Conservation (phyloP, 2,329 filamentous ascomycete genomes). For the Mycocentrospora acerina region DNA sequence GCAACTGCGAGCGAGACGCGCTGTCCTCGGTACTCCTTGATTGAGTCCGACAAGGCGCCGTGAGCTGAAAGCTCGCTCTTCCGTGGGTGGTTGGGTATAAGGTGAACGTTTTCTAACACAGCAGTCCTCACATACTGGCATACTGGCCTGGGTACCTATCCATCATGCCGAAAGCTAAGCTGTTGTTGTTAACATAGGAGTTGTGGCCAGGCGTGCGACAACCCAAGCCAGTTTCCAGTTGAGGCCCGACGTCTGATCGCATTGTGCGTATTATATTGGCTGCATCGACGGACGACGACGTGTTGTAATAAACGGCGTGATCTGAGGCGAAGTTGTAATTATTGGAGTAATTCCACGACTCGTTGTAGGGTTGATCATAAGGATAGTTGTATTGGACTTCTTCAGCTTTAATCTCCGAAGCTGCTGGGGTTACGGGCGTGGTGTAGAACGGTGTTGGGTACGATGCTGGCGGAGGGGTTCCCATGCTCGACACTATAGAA, state of each 20-base stretch:
- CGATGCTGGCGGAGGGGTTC: constrained; percentile 29
- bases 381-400: constrained; percentile 23
- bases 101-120: background rate
- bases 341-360: constrained; percentile 25
- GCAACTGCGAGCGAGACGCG: too few species aligned
- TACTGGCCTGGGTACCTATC: constrained; percentile 44
- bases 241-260: constrained; percentile 40
- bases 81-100: too few species aligned
- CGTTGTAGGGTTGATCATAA: constrained; percentile 24
- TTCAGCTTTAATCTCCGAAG: constrained; percentile 28
- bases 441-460: constrained; percentile 24
- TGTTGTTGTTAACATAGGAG: constrained; percentile 46
- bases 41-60: background rate
- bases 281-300: constrained; percentile 43
- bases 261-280: constrained; percentile 50
- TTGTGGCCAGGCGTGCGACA: constrained; percentile 41
- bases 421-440: constrained; percentile 19
- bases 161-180: constrained; percentile 47
- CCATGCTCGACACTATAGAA: constrained; percentile 36
- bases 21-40: too few species aligned
- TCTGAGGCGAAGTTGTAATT: constrained; percentile 17
- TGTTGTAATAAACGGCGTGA: constrained; percentile 25
- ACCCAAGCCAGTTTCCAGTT: constrained; percentile 45
- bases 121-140: constrained; percentile 14
- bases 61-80: too few species aligned